Base-by-base conservation (phyloP, 805 yeast species). In the Scheffersomyces amazonensis region DNA sequence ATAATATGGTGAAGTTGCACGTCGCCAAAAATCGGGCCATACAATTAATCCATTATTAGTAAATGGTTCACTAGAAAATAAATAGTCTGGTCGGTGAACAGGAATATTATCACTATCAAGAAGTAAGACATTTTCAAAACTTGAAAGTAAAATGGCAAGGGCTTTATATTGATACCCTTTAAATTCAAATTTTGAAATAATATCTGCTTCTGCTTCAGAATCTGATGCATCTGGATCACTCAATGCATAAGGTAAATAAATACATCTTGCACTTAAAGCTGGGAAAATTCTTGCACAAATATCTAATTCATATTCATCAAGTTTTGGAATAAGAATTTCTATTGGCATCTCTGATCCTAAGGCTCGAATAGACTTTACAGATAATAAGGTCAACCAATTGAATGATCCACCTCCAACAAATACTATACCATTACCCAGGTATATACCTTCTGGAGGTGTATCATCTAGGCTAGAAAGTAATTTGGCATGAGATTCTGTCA, bases 21-120 rank as follows among this genome's bases (percentile, higher is more conserved):
- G 73, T 58, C 82, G 76, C 96, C 96, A 87, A 58, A 81, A 87
- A 60, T 87, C 96, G 1, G 95, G 95, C 91, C 95, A 87, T 2
- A 80, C 68, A 22, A 83, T 70, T 56, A 83, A 57, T 3, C 86
- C 84, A 27, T 63, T 58, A 11, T 62, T 54, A 20, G 41, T 68
- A 60, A 75, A 87, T 1, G 87, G 80, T 32, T 79, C 78, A 10
- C 64, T 59, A 3, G 62, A 64, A 54, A 87, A 83, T 16, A 86
- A 54, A 15, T 58, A 55, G 47, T 80, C 85, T 2, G 91, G 83
- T 10, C 80, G 71, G 49, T 70, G 72, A 2, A 83, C 75, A 0
- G 95, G 89, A 43, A 81, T 72, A 46, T 83, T 80, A 58, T 87
- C 95, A 27, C 90, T 78, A 54, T 87, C 96, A 49, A 86, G 60